A percentile compares a stretch with the other conserved stretches of the same genome.
phyloP scores from a whole-genome alignment of 2,329 filamentous ascomycete genomes.

The Neonectria punicea region DNA sequence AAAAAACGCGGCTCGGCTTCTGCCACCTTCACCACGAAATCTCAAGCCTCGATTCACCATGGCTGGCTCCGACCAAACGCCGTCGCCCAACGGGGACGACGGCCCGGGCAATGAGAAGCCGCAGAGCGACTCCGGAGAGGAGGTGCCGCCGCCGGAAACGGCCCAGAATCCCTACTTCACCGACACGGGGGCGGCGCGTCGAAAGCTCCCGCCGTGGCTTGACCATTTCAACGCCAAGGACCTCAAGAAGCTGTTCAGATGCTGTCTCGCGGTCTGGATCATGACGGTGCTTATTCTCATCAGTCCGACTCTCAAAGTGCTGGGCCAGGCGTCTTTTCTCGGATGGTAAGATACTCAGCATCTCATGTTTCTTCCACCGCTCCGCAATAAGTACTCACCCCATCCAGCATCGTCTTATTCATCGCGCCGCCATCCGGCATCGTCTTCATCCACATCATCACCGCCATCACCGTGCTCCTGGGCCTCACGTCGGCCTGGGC shows the following conservation, averaged over 20 bases:
- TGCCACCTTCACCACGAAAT: not conserved
- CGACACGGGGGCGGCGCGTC: not conserved
- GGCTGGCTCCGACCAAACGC: not conserved
- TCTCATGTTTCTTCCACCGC: not conserved
- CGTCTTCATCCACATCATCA: conserved; percentile 34
- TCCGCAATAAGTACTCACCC: not conserved
- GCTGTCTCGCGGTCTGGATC: conserved; percentile 35
- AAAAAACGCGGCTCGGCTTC: not conserved
- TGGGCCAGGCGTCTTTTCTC: conserved; percentile 29
- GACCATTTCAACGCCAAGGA: conserved; percentile 38
- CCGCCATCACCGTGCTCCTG: conserved; percentile 26
- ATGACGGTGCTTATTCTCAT: conserved; percentile 35
- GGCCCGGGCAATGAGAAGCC: not conserved
- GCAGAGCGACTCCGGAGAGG: not conserved
- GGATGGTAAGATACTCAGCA: conserved; percentile 13
- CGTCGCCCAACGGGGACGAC: not conserved
- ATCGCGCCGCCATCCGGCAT: conserved; percentile 37
- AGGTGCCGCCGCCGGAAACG: not conserved
- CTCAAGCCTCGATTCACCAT: not conserved
- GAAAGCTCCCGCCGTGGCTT: conserved; percentile 29
- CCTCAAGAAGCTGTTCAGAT: conserved; percentile 37
- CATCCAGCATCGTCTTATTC: conserved; percentile 28
- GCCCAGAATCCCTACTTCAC: not conserved
- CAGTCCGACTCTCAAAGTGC: conserved; percentile 27
- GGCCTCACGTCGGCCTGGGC: conserved; percentile 30